Percentiles rank a stretch among this genome's conserved stretches.
These are phyloP conservation scores for Saccharomyces pastorianus DNA, from an alignment of 1,139 yeast species.

Conservation along the genomic window DNA sequence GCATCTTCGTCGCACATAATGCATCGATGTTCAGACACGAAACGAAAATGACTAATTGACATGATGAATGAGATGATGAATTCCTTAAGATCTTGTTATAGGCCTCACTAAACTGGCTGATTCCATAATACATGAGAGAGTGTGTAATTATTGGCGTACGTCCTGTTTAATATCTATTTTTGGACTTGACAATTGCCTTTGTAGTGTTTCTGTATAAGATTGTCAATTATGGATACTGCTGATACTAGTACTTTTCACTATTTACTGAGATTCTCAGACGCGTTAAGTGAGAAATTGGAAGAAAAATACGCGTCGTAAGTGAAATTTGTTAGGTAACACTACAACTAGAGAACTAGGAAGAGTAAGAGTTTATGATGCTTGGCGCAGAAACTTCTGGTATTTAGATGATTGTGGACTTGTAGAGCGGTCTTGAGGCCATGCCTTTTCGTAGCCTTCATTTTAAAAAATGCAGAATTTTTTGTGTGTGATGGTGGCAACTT, in stretches of 20 bases:
- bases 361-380: neutral
- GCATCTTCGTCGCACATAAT: conserved; percentile 76
- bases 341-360: neutral
- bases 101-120: conserved; percentile 50
- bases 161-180: neutral
- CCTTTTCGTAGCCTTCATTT: no score
- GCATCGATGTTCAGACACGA: conserved; percentile 91
- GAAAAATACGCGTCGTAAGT: neutral
- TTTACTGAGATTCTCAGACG: neutral
- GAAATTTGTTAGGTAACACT: neutral
- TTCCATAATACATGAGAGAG: conserved; percentile 52
- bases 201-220: neutral
- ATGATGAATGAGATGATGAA: conserved; percentile 78
- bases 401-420: neutral
- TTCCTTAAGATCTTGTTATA: conserved; percentile 53
- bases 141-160: neutral
- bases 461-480: no score
- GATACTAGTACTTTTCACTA: neutral
- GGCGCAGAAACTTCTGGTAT: neutral
- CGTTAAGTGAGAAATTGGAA: neutral
- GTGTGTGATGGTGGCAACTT: no score
- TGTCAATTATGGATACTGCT: neutral
- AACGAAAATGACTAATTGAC: conserved; percentile 80
- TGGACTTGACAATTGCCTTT: neutral
- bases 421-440: no score